Conservation (phyloP, 176 grass and related monocot genomes). For the Oryza coarctata region DNA sequence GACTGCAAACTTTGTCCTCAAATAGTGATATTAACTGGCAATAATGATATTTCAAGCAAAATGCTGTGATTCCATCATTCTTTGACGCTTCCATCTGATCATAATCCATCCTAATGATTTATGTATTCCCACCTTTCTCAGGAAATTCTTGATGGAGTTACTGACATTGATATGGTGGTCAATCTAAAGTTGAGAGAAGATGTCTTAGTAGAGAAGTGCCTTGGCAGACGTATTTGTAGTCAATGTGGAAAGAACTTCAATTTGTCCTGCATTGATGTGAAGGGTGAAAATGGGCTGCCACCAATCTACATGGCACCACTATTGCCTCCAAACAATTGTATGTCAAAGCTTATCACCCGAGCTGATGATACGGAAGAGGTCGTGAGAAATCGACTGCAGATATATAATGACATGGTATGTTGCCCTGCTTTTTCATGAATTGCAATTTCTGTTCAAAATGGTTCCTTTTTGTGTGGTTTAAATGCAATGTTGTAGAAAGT, state of each 20-base stretch:
- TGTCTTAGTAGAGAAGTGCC: slow-evolving; percentile 86
- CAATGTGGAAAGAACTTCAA: slow-evolving; percentile 89
- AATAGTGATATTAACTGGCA: not conserved
- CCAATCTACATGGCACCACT: slow-evolving; percentile 80
- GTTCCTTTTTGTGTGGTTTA: not conserved
- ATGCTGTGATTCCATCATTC: not conserved
- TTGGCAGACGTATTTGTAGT: slow-evolving; percentile 83
- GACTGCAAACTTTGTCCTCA: not conserved
- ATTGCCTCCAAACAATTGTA: slow-evolving; percentile 77
- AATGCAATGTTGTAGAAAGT: not conserved
- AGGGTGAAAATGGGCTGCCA: slow-evolving; percentile 71
- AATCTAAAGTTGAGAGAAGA: slow-evolving; percentile 98
- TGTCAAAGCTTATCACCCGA: slow-evolving; percentile 73
- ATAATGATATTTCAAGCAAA: not conserved
- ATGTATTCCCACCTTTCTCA: slow-evolving; percentile 20
- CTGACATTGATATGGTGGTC: slow-evolving; percentile 90
- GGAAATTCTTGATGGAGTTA: slow-evolving; percentile 85
- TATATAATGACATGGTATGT: slow-evolving; percentile 83
- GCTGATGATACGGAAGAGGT: slow-evolving; percentile 90
- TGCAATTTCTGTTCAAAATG: not conserved
- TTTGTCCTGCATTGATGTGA: slow-evolving; percentile 78
- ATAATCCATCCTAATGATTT: not conserved
- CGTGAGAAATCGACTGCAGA: slow-evolving; percentile 66
- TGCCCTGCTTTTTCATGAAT: slow-evolving; percentile 1
- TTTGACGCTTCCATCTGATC: not conserved